Evolutionary conservation across 2,329 filamentous ascomycete genomes (phyloP).

Genomic region (Hymenoscyphus fructigenus): DNA sequence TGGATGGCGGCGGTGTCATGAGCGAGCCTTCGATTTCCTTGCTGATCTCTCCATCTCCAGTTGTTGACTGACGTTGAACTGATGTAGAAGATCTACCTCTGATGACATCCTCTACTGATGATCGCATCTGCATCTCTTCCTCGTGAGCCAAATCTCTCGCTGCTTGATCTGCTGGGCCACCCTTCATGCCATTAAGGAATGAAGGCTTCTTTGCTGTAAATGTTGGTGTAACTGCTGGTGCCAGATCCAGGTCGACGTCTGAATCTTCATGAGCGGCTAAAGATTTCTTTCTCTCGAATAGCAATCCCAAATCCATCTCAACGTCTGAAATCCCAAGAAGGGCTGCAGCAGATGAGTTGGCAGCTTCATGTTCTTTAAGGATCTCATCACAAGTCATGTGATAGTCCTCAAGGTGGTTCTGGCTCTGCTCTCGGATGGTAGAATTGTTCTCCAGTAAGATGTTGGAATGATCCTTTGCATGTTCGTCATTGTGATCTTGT

Average conservation of each 20-base stretch:
- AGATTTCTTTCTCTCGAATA: too few relatives aligned
- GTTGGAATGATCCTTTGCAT: not conserved
- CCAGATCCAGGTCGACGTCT: not conserved
- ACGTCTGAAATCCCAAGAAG: not conserved
- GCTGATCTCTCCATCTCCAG: not conserved
- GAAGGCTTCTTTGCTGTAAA: not conserved
- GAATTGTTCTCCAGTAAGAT: not conserved
- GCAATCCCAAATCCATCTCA: not conserved
- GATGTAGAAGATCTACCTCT: not conserved
- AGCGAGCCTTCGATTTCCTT: not conserved
- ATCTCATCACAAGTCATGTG: not conserved
- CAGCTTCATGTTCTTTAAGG: not conserved
- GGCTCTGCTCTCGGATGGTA: not conserved
- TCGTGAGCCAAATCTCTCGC: not conserved
- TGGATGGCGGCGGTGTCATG: not conserved
- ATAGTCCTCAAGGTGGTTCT: not conserved
- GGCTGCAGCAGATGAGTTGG: not conserved
- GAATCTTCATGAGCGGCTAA: not conserved
- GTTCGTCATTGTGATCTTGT: not conserved
- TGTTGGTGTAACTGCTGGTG: not conserved
- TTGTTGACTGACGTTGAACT: not conserved
- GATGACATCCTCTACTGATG: not conserved
- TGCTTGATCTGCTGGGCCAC: slow-evolving; percentile 5
- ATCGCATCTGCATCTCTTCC: not conserved
- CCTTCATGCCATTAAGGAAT: slow-evolving; percentile 1